Percentiles rank a stretch among this genome's conserved stretches.
These are phyloP conservation scores for Kwoniella sp. DNA, from an alignment of 768 basidiomycete species.

Conservation along the genomic window DNA sequence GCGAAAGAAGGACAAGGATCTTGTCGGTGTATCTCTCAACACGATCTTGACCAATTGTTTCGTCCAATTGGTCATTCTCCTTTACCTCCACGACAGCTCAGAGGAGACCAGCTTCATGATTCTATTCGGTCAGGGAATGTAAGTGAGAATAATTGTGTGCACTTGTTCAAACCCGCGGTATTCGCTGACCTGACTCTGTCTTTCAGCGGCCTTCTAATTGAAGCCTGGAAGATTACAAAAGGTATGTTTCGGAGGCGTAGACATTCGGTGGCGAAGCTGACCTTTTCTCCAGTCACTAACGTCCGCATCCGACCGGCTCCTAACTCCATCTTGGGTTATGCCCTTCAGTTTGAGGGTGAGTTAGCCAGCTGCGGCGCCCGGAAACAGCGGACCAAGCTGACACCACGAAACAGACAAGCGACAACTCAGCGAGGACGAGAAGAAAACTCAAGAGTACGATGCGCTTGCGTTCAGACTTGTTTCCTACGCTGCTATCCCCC, in stretches of 20 bases:
- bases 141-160: slow-evolving; percentile 13
- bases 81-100: slow-evolving; percentile 94
- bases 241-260: slow-evolving; percentile 47
- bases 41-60: slow-evolving; percentile 88
- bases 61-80: slow-evolving; percentile 74
- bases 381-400: background rate
- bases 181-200: slow-evolving; percentile 12
- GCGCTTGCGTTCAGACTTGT: slow-evolving; percentile 92
- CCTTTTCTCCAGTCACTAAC: slow-evolving; percentile 77
- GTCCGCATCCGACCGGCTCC: slow-evolving; percentile 68
- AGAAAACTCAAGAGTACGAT: slow-evolving; percentile 96
- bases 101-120: slow-evolving; percentile 99
- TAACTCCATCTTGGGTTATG: slow-evolving; percentile 75
- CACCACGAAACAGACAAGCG: slow-evolving; percentile 71
- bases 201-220: slow-evolving; percentile 58
- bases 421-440: slow-evolving; percentile 93
- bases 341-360: slow-evolving; percentile 76
- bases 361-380: slow-evolving; percentile 10
- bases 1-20: slow-evolving; percentile 84
- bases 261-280: slow-evolving; percentile 37
- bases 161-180: background rate
- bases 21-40: slow-evolving; percentile 91
- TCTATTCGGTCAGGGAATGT: slow-evolving; percentile 62
- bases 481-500: slow-evolving; percentile 81
- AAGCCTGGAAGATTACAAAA: slow-evolving; percentile 83